A percentile compares a stretch with the other conserved stretches of the same genome.
phyloP scores from a whole-genome alignment of 2,329 filamentous ascomycete genomes.

The Diaporthe citriasiana region DNA sequence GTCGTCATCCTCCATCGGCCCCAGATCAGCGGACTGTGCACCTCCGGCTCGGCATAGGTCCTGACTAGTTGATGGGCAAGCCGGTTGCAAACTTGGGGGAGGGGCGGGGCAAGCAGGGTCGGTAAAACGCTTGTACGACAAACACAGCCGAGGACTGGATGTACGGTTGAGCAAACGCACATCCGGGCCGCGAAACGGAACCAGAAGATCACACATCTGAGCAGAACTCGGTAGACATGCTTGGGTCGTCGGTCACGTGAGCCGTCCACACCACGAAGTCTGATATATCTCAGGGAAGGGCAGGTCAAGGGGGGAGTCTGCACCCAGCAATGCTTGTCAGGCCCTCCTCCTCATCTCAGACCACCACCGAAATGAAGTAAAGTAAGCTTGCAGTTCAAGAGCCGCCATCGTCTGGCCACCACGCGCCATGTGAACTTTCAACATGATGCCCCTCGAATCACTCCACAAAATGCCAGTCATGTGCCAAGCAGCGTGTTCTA shows the following conservation, averaged over 20 bases:
- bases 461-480: neutral
- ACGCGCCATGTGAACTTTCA: neutral
- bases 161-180: neutral
- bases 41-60: constrained; percentile 6
- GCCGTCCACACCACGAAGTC: neutral
- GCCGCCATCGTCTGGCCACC: neutral
- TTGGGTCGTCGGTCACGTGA: neutral
- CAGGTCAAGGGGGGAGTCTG: neutral
- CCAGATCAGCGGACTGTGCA: neutral
- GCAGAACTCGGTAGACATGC: neutral
- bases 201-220: constrained; percentile 11
- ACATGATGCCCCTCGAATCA: neutral
- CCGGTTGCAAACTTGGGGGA: neutral
- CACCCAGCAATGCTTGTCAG: neutral
- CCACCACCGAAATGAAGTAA: neutral
- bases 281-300: neutral
- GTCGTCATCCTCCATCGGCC: neutral
- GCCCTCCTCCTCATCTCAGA: neutral
- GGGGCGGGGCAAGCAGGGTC: neutral
- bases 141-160: neutral
- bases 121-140: constrained; percentile 1
- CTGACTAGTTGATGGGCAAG: neutral
- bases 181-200: constrained; percentile 22
- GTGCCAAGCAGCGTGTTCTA: constrained; percentile 11
- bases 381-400: neutral